Evolutionary conservation across 106 monocot species (phyloP), one percentile per base, ranked within the genome.

Genomic region (Phalaenopsis equestris): DNA sequence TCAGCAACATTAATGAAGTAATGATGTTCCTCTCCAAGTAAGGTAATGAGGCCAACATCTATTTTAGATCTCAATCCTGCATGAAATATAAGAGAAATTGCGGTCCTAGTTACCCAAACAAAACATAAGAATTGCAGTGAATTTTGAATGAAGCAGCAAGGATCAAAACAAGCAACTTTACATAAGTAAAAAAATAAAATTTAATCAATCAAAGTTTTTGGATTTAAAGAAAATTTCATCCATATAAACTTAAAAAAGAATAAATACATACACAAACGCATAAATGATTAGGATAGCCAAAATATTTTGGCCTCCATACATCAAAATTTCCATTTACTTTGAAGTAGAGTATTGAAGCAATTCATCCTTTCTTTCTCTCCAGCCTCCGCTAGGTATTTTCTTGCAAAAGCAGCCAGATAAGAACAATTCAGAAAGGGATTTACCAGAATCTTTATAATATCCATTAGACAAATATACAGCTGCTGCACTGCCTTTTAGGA

Each of bases 1-100:
- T 93, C 93, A 83, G 99, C 92, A 79, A 91, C 95, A 87, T 99
- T 99, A 76, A 99, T 88, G 77, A 95, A 99, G 81, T 81, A 94
- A 78, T 90, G 98, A 11, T 83, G 86, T 8, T 90, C 83, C 84
- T 83, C 87, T 75, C 38, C 83, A 24, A 77, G 77, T 42, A 86
- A 87, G 58, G 41, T 81, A 24, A 95, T 83, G 72, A 86, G 61
- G 17, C 95, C 99, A 81, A 99, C 82, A 86, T 99, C 99, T 79
- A 95, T 78, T 87, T 87, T 94, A 43, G 86, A 83, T 83, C 79
- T 99, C 52, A 81, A 56, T 80, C 99, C 99, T 99, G 90, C 75
- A 82, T 19, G 42, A 15, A 74, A 16, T 21, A n/a, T 42, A 24
- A 76, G 9, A 30, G 19, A 76, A 76, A 10, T 47, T 30, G 18